Conservation (phyloP, 139 green algal species). For the Marvania coccoides region DNA sequence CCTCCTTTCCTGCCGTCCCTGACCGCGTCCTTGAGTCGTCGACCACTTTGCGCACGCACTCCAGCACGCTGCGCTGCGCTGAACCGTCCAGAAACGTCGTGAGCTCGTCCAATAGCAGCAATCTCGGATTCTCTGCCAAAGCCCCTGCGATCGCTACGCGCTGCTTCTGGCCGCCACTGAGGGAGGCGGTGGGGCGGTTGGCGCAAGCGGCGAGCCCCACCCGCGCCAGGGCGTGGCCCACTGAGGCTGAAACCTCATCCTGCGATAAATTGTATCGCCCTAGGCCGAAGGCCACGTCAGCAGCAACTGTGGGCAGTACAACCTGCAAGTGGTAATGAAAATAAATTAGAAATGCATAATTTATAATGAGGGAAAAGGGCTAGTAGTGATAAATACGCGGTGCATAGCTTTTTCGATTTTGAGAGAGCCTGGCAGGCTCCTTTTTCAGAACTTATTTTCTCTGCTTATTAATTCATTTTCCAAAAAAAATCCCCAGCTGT, state of each 20-base stretch:
- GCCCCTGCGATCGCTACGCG: conserved; percentile 89
- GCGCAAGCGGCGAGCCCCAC: conserved; percentile 75
- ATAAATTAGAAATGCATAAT: too few relatives aligned
- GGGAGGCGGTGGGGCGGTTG: conserved; percentile 60
- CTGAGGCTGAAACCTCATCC: conserved; percentile 33
- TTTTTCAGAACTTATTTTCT: too few relatives aligned
- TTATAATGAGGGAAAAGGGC: too few relatives aligned
- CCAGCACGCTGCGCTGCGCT: conserved; percentile 77
- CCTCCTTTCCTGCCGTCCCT: neutral
- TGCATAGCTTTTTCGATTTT: too few relatives aligned
- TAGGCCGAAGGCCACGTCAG: conserved; percentile 95
- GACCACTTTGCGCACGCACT: conserved; percentile 54
- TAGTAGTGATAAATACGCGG: too few relatives aligned
- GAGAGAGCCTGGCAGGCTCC: too few relatives aligned
- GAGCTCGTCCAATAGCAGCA: conserved; percentile 97
- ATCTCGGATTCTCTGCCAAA: conserved; percentile 33
- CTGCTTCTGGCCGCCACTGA: conserved; percentile 96
- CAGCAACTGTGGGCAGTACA: conserved; percentile 84
- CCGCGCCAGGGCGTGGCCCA: conserved; percentile 52
- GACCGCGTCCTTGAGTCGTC: neutral
- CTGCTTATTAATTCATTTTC: too few relatives aligned
- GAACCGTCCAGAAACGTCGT: conserved; percentile 94
- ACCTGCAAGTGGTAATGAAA: conserved; percentile 29
- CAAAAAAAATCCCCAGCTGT: neutral
- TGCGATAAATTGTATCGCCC: conserved; percentile 60